Conservation (phyloP, 2,329 filamentous ascomycete genomes). For the Alternaria novae-zelandiae region DNA sequence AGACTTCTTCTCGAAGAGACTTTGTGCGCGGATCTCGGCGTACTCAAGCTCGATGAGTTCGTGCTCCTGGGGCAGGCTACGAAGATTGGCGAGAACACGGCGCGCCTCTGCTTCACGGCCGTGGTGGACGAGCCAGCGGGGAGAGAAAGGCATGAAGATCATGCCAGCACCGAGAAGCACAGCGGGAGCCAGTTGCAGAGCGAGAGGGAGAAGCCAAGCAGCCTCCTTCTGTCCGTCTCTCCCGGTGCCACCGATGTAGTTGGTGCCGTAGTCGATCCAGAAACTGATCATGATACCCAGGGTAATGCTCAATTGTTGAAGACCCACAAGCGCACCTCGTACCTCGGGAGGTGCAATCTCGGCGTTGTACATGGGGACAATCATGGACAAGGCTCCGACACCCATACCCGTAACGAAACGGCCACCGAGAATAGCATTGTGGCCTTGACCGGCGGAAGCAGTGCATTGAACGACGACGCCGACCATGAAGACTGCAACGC, state of each 20-base stretch:
- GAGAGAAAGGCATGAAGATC: conserved; percentile 79
- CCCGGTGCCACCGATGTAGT: conserved; percentile 63
- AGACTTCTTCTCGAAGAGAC: conserved; percentile 75
- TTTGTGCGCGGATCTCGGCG: conserved; percentile 80
- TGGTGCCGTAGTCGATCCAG: conserved; percentile 44
- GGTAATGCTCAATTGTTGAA: conserved; percentile 68
- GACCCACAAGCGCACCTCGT: conserved; percentile 67
- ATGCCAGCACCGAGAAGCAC: conserved; percentile 71
- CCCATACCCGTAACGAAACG: conserved; percentile 76
- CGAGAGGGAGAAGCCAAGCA: conserved; percentile 76
- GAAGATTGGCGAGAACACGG: conserved; percentile 66
- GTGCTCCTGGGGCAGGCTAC: conserved; percentile 66
- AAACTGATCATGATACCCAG: conserved; percentile 69
- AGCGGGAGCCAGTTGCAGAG: conserved; percentile 72
- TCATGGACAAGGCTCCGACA: conserved; percentile 71
- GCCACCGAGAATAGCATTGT: conserved; percentile 69
- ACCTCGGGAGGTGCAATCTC: conserved; percentile 64
- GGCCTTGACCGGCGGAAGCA: conserved; percentile 59
- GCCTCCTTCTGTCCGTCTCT: conserved; percentile 64
- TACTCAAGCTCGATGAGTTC: conserved; percentile 76
- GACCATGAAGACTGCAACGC: conserved; percentile 69
- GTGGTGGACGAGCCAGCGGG: conserved; percentile 76
- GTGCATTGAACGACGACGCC: conserved; percentile 73
- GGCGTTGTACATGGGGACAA: conserved; percentile 61
- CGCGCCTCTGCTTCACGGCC: conserved; percentile 71